Percentiles rank a stretch among this genome's conserved stretches.
These are phyloP conservation scores for Apiospora rasikravindrae DNA, from an alignment of 2,329 filamentous ascomycete genomes.

Conservation along the genomic window DNA sequence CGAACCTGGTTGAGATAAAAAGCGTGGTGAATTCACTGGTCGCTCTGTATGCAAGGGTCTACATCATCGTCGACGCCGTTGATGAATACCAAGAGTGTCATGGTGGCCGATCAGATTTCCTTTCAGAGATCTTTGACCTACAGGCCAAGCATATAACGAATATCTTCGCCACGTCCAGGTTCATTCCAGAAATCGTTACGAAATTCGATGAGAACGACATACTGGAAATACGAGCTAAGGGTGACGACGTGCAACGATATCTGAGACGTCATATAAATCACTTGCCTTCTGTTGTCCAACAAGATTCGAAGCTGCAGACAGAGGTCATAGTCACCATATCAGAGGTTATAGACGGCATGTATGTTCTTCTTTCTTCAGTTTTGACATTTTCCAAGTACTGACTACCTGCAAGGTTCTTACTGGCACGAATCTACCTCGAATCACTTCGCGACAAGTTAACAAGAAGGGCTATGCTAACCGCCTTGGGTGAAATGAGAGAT, in stretches of 20 bases:
- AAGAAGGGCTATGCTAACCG: constrained; percentile 35
- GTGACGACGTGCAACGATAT: constrained; percentile 28
- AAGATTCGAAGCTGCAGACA: constrained; percentile 30
- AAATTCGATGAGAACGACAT: constrained; percentile 28
- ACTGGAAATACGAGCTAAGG: constrained; percentile 27
- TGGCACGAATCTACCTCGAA: constrained; percentile 23
- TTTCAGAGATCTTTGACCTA: constrained; percentile 25
- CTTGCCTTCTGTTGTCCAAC: constrained; percentile 29
- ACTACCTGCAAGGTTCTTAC: constrained; percentile 21
- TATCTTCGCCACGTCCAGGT: constrained; percentile 31
- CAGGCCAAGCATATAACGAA: constrained; percentile 19
- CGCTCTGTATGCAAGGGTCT: constrained; percentile 34
- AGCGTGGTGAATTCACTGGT: background rate
- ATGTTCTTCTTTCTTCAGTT: constrained; percentile 32
- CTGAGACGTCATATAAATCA: constrained; percentile 29
- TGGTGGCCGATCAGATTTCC: constrained; percentile 21
- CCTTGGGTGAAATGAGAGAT: constrained; percentile 30
- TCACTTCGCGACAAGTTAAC: constrained; percentile 31
- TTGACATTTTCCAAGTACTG: background rate
- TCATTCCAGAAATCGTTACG: constrained; percentile 27
- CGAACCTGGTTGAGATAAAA: background rate
- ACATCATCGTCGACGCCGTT: constrained; percentile 29
- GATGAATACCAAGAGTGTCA: constrained; percentile 26
- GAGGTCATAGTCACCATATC: constrained; percentile 26
- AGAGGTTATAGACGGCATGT: constrained; percentile 37